phyloP scores from a whole-genome alignment of 176 grass and related monocot species.

The Oryza officinalis region DNA sequence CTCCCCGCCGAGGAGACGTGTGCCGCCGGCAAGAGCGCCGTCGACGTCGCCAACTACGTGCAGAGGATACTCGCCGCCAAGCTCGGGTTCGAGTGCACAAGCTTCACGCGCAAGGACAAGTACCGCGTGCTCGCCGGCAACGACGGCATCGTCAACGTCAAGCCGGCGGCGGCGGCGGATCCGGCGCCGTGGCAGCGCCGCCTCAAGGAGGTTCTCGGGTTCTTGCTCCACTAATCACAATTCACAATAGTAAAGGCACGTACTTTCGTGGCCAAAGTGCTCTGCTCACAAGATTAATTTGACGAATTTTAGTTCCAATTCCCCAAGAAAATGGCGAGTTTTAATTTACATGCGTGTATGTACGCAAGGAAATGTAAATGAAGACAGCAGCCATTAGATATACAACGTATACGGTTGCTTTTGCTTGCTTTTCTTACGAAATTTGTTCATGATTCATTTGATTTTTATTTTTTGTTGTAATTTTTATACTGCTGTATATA shows the following conservation, averaged over 20 bases:
- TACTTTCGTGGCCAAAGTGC: background rate
- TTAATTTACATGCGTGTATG: background rate
- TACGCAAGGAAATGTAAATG: background rate
- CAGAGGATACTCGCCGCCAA: slow-evolving; percentile 80
- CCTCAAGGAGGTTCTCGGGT: slow-evolving; percentile 39
- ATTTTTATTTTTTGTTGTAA: slow-evolving; percentile 3
- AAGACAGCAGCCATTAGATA: background rate
- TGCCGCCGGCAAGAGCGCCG: slow-evolving; percentile 62
- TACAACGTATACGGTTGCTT: background rate
- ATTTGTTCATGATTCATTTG: background rate
- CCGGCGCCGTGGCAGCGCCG: slow-evolving; percentile 26
- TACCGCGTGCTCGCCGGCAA: slow-evolving; percentile 87
- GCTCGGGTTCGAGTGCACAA: slow-evolving; percentile 98
- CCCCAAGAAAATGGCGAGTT: background rate
- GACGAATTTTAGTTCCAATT: background rate
- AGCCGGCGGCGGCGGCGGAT: slow-evolving; percentile 27
- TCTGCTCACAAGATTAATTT: background rate
- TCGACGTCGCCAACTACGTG: slow-evolving; percentile 94
- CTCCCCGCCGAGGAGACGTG: slow-evolving; percentile 78
- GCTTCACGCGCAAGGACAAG: slow-evolving; percentile 87
- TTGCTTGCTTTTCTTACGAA: background rate
- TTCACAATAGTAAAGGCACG: background rate
- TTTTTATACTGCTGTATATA: background rate
- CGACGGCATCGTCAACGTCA: slow-evolving; percentile 64
- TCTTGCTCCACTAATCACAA: slow-evolving; percentile 49